Evolutionary conservation across 345 rosid species (phyloP).

Genomic region (Leavenworthia alabamica): DNA sequence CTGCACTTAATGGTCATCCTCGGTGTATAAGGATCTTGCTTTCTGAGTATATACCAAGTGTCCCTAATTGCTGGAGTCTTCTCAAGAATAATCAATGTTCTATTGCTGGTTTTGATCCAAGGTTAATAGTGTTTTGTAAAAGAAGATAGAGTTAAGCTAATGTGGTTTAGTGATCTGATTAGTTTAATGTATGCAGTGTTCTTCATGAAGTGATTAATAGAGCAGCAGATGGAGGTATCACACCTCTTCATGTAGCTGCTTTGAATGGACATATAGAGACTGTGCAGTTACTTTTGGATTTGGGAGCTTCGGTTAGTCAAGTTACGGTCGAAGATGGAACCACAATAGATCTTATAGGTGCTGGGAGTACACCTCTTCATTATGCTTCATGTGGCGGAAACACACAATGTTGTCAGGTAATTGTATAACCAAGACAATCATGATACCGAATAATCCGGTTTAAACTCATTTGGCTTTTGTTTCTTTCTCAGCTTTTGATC

Average conservation of each 20-base stretch:
- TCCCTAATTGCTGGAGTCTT: slow-evolving; percentile 46
- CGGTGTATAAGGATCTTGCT: slow-evolving; percentile 83
- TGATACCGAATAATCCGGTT: not conserved
- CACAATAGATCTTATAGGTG: slow-evolving; percentile 91
- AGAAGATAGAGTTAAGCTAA: not conserved
- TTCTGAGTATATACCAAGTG: slow-evolving; percentile 78
- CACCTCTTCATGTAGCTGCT: slow-evolving; percentile 93
- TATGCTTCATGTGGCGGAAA: slow-evolving; percentile 99
- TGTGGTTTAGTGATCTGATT: not conserved
- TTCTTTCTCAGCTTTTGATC: slow-evolving; percentile 61
- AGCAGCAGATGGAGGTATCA: slow-evolving; percentile 92
- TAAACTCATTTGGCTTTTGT: slow-evolving; percentile 7
- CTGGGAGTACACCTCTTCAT: slow-evolving; percentile 92
- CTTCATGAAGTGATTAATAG: slow-evolving; percentile 60
- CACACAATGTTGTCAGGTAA: slow-evolving; percentile 85
- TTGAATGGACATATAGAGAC: slow-evolving; percentile 83
- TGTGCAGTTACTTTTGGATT: slow-evolving; percentile 71
- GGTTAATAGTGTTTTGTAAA: slow-evolving; percentile 21
- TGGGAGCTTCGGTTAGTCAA: slow-evolving; percentile 75
- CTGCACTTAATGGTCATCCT: slow-evolving; percentile 88
- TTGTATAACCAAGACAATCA: slow-evolving; percentile 3
- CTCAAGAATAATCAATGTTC: slow-evolving; percentile 38
- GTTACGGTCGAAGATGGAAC: slow-evolving; percentile 89
- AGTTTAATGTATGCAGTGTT: slow-evolving; percentile 36
- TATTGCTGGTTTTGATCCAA: slow-evolving; percentile 47